A percentile compares a stretch with the other conserved stretches of the same genome.
Evolutionary conservation across 257 asterid genomes (phyloP).

Genomic region (Verbascum thapsus): DNA sequence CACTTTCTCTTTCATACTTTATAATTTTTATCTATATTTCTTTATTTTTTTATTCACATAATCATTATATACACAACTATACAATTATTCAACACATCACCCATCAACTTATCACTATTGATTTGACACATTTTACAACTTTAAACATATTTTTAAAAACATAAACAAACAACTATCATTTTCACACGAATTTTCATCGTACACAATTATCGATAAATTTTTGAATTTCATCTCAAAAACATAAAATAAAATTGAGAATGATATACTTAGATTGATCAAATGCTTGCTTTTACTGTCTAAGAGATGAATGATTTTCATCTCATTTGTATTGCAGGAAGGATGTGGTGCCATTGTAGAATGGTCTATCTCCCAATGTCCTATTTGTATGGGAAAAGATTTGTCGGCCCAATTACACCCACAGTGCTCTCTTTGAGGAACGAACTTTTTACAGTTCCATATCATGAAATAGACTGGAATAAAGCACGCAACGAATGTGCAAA

Average conservation of each 20-base stretch:
- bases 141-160: too few relatives aligned
- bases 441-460: slow-evolving; percentile 75
- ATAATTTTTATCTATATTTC: too few relatives aligned
- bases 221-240: too few relatives aligned
- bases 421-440: slow-evolving; percentile 90
- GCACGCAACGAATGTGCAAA: slow-evolving; percentile 94
- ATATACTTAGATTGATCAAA: slow-evolving; percentile 2
- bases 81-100: too few relatives aligned
- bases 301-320: slow-evolving; percentile 10
- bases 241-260: neutral
- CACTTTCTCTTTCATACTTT: too few relatives aligned
- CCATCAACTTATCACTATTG: too few relatives aligned
- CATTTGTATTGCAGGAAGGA: slow-evolving; percentile 71
- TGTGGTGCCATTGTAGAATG: slow-evolving; percentile 99
- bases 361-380: slow-evolving; percentile 98
- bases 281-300: slow-evolving; percentile 8
- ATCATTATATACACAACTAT: too few relatives aligned
- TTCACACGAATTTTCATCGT: too few relatives aligned
- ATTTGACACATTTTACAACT: too few relatives aligned
- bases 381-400: slow-evolving; percentile 88
- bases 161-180: too few relatives aligned
- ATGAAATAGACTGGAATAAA: slow-evolving; percentile 82
- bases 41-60: too few relatives aligned
- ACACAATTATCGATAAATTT: too few relatives aligned
- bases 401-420: slow-evolving; percentile 90